A percentile compares a stretch with the other conserved stretches of the same genome.
These are phyloP conservation scores for Coemansia sp. DNA, from an alignment of 192 early-diverging fungal genomes.

Conservation along the genomic window DNA sequence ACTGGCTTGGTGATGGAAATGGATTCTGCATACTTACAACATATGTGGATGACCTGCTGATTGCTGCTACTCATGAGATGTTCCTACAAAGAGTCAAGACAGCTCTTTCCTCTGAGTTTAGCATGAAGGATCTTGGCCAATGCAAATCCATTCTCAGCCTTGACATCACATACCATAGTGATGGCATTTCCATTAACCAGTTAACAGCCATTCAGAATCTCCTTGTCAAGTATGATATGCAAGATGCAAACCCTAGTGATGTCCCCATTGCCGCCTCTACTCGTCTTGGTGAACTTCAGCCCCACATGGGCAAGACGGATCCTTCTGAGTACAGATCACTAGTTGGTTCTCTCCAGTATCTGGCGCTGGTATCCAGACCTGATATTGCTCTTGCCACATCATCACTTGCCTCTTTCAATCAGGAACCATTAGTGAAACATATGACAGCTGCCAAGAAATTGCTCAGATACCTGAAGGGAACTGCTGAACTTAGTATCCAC, in stretches of 20 bases:
- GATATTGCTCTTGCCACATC: constrained; percentile 15
- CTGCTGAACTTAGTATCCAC: constrained; percentile 8
- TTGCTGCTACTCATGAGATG: background rate
- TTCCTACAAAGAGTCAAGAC: background rate
- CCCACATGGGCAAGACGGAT: constrained; percentile 6
- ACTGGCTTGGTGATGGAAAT: background rate
- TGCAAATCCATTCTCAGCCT: constrained; percentile 6
- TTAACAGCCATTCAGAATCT: background rate
- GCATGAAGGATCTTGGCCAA: no score
- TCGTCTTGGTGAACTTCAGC: background rate
- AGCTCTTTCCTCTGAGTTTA: no score
- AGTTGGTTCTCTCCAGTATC: constrained; percentile 17
- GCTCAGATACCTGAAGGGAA: constrained; percentile 14
- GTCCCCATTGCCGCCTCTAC: background rate
- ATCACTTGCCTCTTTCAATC: constrained; percentile 6
- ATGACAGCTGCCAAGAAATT: constrained; percentile 11
- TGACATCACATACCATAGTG: background rate
- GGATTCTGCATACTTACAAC: constrained; percentile 7
- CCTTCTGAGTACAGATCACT: constrained; percentile 4
- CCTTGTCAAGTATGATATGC: constrained; percentile 7
- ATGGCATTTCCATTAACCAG: constrained; percentile 2
- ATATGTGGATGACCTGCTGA: constrained; percentile 10
- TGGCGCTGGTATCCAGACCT: background rate
- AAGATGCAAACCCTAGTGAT: background rate
- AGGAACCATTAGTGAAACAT: constrained; percentile 1